These are phyloP conservation scores for Torulaspora quercuum DNA, from an alignment of 805 yeast genomes.

Conservation along the genomic window DNA sequence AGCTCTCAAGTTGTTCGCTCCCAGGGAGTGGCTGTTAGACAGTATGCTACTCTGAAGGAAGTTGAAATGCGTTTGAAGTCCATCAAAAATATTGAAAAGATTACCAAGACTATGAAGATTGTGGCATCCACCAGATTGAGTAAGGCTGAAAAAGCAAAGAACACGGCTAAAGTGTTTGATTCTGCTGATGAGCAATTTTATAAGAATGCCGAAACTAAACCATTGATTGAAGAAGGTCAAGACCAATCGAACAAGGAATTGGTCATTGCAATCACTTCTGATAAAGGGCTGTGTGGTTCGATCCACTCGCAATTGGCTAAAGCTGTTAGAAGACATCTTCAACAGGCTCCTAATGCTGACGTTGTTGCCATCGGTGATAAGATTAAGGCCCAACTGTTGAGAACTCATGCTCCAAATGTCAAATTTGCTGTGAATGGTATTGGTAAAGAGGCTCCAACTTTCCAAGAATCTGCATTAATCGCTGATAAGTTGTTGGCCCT, in stretches of 20 bases:
- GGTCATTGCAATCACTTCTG: conserved; percentile 86
- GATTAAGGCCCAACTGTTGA: conserved; percentile 79
- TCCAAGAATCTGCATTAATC: conserved; percentile 82
- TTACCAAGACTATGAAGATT: conserved; percentile 99
- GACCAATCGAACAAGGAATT: conserved; percentile 56
- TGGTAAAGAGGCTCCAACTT: conserved; percentile 96
- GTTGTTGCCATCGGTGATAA: conserved; percentile 92
- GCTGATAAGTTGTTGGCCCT: conserved; percentile 70
- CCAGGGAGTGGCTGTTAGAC: conserved; percentile 47
- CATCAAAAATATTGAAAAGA: conserved; percentile 97
- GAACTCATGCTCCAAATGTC: conserved; percentile 70
- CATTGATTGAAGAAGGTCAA: conserved; percentile 40
- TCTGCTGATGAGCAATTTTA: conserved; percentile 75
- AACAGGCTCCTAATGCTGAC: conserved; percentile 64
- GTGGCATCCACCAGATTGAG: conserved; percentile 96
- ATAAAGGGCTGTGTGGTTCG: conserved; percentile 98
- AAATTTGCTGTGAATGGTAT: conserved; percentile 81
- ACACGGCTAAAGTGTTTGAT: conserved; percentile 78
- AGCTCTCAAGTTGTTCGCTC: conserved; percentile 15
- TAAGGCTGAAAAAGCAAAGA: conserved; percentile 95
- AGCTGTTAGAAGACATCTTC: conserved; percentile 68
- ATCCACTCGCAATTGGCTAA: conserved; percentile 94
- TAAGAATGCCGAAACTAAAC: conserved; percentile 74
- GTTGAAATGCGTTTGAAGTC: conserved; percentile 97
- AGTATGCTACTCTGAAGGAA: conserved; percentile 97